Evolutionary conservation across 768 basidiomycete species (phyloP), one percentile per base, ranked within the genome.

Genomic region (Termitomyces sp.): DNA sequence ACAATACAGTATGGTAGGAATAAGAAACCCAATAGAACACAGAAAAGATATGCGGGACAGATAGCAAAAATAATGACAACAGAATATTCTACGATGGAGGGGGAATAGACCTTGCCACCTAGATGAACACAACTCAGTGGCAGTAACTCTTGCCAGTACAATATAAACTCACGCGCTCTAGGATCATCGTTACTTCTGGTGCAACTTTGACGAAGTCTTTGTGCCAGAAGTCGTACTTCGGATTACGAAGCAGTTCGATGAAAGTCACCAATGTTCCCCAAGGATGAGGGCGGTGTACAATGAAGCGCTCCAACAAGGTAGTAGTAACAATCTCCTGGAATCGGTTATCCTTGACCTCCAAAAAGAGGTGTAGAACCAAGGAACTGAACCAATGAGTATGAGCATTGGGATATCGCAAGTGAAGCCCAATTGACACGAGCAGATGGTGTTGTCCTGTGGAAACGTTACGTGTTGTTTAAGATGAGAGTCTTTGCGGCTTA

Each of bases 381-480:
- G 88, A 90, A 70, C 89, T 92, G 81, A 96, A 98, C 94, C 95
- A 99, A 72, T 93, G 90, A 52, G 96, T 99, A 79, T 99, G 97
- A 11, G 95, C 92, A 68, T 95, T 97, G 34, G 97, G 96, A 80
- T 96, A 98, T 67, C 97, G 92, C 63, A 99, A 78, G 70, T 98
- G 96, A 66, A 95, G 83, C 46, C 93, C 90, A 72, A 96, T 88
- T n/a, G 95, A 87, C 65, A 87, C 93, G 65, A 98, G 76, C 63
- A 98, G 80, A 73, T 94, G 90, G 75, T 98, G 93, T 85, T 97
- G 95, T 63, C 95, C 96, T 98, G 65, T 1, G 3, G 39, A 53
- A 44, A 37, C 45, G 24, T 31, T 18, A 62, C 16, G 37, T 15
- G 27, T 57, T 52, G 6, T 34, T 22, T 44, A 2, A 3, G 9